Base-by-base conservation (phyloP, 495 filamentous ascomycete genomes). In the Hypoxylon lienhwacheense region DNA sequence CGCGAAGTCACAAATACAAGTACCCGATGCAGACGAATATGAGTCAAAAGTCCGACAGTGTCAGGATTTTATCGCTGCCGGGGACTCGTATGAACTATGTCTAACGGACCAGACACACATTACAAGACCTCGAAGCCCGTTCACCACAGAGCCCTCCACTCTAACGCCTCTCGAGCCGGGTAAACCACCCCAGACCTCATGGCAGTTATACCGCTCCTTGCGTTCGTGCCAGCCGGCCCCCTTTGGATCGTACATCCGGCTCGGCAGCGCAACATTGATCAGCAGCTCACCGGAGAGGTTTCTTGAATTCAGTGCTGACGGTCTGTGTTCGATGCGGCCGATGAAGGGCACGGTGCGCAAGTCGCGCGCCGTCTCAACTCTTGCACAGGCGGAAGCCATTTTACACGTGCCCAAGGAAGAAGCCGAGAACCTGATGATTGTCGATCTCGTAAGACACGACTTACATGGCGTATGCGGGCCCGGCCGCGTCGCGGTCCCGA, bases 401-500 rank as follows among this genome's bases (percentile, higher is more conserved):
- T 80, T 96, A 3, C 76, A 84, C 40, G 79, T 86, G 1, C 84
- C 85, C 8, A 98, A 98, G 65, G 93, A 97, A 64, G 85, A 85
- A 61, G 91, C 93, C 8, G 93, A 98, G 71, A 97, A 97, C 63
- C 81, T 98, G 5, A 98, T 98, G 93, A 97, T 98, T 53, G 90
- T 96, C 1, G 93, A 97, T 71, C 76, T 98, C 4, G 90, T 96
- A 21, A 80, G 92, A 0, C 92, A 97, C 65, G 93, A 98, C 68
- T 75, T 98, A 15, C 88, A 92, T 67, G 81, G 84, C 26, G 84
- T 95, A 24, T 86, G 85, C 47, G 86, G 87, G 4, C 76, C 85
- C 3, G 86, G 85, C 0, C 78, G 82, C 43, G 88, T 96, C 0
- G 66, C 70, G 3, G 81, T 85, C 6, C 65, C 70, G 0, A 81